Base-by-base conservation (phyloP, 805 yeast genomes). In the Monosporozyma solicola region DNA sequence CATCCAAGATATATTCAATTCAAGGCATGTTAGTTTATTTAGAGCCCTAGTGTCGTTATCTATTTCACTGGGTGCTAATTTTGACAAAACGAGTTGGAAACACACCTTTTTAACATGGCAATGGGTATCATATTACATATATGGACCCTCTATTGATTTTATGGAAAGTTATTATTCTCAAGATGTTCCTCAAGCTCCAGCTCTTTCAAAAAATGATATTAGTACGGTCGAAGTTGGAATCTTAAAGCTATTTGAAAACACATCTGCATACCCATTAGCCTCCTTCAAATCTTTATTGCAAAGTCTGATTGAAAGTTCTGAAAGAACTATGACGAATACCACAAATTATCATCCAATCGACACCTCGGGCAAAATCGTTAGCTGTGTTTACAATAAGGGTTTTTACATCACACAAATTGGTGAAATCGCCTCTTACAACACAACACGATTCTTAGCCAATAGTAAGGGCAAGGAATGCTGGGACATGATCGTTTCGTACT, bases 21-120 rank as follows among this genome's bases (percentile, higher is more conserved):
- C 87, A 0, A 76, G 95, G 51, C 89, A 87, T 56, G 76, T 87
- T 1, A 75, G 84, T 9, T 82, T 96, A 58, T 79, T 89, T 41
- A 74, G 96, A 49, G 97, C 96, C 0, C 67, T 92, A 41, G 72
- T 84, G 3, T 86, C 88, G 55, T 72, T 92, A 49, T 90, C 92
- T 0, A 77, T 83, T 2, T 86, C 96, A 0, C 68, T 92, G n/a
- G 97, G 97, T 0, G 79, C 91, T 0, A 78, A 82, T 1, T 73
- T 92, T 15, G 78, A 77, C 5, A 64, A 57, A 1, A 54, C 70
- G 3, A 80, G 85, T 33, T 92, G 98, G 98, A 67, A 70, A 11
- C 75, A 75, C 16, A 65, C 84, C 4, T 62, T 83, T 20, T 74
- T 79, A 4, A 78, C 95, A 0, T 73, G 89, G 53, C 95, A 86